Evolutionary conservation across 148 eudicot species (phyloP).

Genomic region (Gaultheria prostrata): DNA sequence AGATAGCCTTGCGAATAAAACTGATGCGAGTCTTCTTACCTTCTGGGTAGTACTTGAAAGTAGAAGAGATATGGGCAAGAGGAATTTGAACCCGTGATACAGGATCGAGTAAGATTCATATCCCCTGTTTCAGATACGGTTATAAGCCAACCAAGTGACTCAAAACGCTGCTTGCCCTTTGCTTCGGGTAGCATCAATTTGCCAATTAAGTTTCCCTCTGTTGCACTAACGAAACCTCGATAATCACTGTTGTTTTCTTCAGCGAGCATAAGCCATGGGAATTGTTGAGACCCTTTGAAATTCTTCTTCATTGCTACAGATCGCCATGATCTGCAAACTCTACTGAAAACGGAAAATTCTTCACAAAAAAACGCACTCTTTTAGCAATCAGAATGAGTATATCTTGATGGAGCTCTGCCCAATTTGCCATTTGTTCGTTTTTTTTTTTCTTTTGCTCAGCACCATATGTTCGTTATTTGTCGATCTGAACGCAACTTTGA

Average conservation of each 20-base stretch:
- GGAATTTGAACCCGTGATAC: background rate
- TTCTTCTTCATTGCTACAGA: too few relatives aligned
- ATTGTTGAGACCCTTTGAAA: background rate
- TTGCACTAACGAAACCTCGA: background rate
- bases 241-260: background rate
- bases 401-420: background rate
- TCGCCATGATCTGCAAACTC: background rate
- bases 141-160: background rate
- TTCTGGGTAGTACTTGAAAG: too few relatives aligned
- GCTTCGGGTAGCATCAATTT: background rate
- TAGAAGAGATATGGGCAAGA: too few relatives aligned
- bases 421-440: background rate
- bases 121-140: background rate
- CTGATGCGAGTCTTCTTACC: too few relatives aligned
- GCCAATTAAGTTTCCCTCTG: background rate
- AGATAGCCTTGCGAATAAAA: too few relatives aligned
- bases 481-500: too few relatives aligned
- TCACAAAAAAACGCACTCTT: background rate
- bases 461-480: too few relatives aligned
- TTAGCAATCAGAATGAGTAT: background rate
- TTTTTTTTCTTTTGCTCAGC: too few relatives aligned
- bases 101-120: constrained; percentile 5
- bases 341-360: background rate
- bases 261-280: background rate
- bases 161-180: background rate